phyloP scores from a whole-genome alignment of 495 filamentous ascomycete species.

The Venustampulla echinocandica region DNA sequence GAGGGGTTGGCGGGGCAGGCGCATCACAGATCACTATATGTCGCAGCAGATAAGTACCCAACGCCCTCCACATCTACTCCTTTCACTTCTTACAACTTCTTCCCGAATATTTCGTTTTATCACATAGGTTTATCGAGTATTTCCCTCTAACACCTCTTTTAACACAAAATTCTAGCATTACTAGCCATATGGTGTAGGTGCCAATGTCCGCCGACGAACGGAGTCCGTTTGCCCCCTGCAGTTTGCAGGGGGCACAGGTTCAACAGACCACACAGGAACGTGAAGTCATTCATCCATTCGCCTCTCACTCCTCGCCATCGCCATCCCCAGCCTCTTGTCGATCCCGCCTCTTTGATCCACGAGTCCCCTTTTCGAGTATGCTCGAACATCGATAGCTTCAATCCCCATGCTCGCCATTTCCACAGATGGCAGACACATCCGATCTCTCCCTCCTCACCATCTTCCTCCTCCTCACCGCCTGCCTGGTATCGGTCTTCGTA shows the following conservation, averaged over 20 bases:
- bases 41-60: not conserved
- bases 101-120: not conserved
- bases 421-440: conserved; percentile 16
- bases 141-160: too few species aligned
- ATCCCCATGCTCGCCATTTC: not conserved
- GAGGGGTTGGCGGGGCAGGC: not conserved
- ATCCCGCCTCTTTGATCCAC: not conserved
- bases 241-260: too few species aligned
- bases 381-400: conserved; percentile 8
- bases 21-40: not conserved
- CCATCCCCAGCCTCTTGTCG: not conserved
- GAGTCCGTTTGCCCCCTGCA: too few species aligned
- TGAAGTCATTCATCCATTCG: too few species aligned
- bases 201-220: too few species aligned
- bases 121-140: too few species aligned
- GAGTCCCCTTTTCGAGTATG: too few species aligned
- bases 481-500: conserved; percentile 35
- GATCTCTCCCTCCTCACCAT: conserved; percentile 34
- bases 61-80: not conserved
- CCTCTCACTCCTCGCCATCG: too few species aligned
- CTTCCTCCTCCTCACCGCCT: conserved; percentile 38
- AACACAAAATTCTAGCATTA: too few species aligned
- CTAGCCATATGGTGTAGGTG: too few species aligned
- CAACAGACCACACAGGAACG: too few species aligned
- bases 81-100: not conserved